Conservation (phyloP, 441 rosid genomes). For the Kokia cookei region DNA sequence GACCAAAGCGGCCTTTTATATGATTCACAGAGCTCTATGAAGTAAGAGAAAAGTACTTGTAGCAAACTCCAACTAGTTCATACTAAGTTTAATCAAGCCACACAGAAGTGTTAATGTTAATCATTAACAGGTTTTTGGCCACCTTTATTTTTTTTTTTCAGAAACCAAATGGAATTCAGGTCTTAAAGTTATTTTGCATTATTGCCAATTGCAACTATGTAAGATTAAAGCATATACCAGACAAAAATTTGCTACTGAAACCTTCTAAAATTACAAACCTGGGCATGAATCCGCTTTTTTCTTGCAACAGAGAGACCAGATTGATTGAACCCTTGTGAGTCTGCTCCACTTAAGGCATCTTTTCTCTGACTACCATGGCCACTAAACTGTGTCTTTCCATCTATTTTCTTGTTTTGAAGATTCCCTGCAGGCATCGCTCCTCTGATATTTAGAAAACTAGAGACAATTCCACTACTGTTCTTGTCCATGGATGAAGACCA, state of each 20-base stretch:
- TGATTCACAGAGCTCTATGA: neutral
- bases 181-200: slow-evolving; percentile 1
- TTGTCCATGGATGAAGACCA: slow-evolving; percentile 60
- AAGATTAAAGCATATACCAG: slow-evolving; percentile 1
- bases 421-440: slow-evolving; percentile 55
- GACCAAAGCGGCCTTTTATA: neutral
- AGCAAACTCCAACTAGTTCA: neutral
- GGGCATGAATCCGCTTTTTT: slow-evolving; percentile 86
- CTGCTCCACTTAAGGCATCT: slow-evolving; percentile 62
- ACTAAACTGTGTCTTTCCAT: slow-evolving; percentile 61
- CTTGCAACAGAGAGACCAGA: slow-evolving; percentile 66
- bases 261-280: slow-evolving; percentile 46
- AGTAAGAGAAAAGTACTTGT: neutral
- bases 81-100: neutral
- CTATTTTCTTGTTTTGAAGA: slow-evolving; percentile 57
- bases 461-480: slow-evolving; percentile 41
- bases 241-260: slow-evolving; percentile 6
- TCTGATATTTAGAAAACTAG: slow-evolving; percentile 48
- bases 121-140: neutral
- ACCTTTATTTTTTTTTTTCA: neutral
- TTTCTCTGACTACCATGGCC: slow-evolving; percentile 69
- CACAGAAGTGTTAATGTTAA: neutral
- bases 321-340: slow-evolving; percentile 63
- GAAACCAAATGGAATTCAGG: neutral
- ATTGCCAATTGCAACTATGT: neutral